Percentiles rank a stretch among this genome's conserved stretches.
Evolutionary conservation across 2,329 filamentous ascomycete species (phyloP).

Genomic region (Verticillium isaacii): DNA sequence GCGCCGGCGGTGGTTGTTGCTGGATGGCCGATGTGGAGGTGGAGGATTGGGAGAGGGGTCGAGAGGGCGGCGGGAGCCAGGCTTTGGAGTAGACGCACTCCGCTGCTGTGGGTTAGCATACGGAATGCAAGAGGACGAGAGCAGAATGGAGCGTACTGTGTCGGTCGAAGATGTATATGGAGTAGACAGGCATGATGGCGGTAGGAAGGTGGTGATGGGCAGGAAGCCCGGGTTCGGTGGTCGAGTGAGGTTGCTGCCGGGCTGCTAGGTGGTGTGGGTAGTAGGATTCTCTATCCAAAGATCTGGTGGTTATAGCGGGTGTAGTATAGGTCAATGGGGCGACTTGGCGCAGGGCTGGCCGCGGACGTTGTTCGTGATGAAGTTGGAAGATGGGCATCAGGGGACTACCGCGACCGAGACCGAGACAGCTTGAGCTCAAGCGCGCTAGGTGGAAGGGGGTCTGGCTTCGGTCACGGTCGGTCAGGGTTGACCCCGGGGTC

Average conservation of each 20-base stretch:
- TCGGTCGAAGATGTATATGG: conserved; percentile 98
- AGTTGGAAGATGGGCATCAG: not conserved
- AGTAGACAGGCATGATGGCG: conserved; percentile 80
- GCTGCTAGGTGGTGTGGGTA: not conserved
- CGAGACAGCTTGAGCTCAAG: not conserved
- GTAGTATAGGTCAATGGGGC: not conserved
- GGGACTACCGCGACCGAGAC: no score
- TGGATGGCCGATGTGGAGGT: conserved; percentile 10
- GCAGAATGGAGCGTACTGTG: conserved; percentile 63
- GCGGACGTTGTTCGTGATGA: not conserved
- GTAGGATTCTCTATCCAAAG: not conserved
- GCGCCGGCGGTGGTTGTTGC: conserved; percentile 8
- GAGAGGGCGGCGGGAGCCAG: conserved; percentile 58
- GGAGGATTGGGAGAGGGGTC: conserved; percentile 34
- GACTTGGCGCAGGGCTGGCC: not conserved
- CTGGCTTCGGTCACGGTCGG: not conserved
- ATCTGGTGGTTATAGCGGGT: not conserved
- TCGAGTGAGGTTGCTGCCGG: not conserved
- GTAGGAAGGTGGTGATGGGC: not conserved
- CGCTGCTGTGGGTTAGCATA: conserved; percentile 47
- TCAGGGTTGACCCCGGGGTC: not conserved
- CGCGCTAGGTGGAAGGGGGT: not conserved
- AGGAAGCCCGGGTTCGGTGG: not conserved
- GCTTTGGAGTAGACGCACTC: conserved; percentile 95
- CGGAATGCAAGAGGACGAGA: not conserved